Evolutionary conservation across 2,329 filamentous ascomycete genomes (phyloP), one percentile per base, ranked within the genome.

Genomic region (Tympanopsis confertula): DNA sequence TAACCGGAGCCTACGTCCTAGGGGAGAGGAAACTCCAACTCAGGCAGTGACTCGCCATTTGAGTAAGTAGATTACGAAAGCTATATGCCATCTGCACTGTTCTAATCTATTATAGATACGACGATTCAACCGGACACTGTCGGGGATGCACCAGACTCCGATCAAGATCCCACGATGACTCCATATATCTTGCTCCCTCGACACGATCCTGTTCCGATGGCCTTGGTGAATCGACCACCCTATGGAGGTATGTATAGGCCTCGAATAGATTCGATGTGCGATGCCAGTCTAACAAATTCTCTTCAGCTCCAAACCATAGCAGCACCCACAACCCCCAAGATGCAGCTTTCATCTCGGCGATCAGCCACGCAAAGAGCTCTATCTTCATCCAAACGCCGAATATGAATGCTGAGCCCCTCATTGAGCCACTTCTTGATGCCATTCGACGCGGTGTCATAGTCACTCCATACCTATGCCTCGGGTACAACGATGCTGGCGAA

Each of bases 301-400:
- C 10, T 33, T 15, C 30, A 33, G 30, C 66, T 1, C 61, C 67
- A 12, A 74, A 68, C 46, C 65, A 71, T 44, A 52, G 59, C 13
- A 66, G 60, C 29, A 54, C 70, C 13, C 62, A 68, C 43, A 68
- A 66, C 1, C 74, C 74, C 0, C 74, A 79, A 44, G 77, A 78
- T 43, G 67, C 68, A 44, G 70, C 67, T 2, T 79, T 69, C 58
- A 55, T 77, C 2, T 69, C 71, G 1, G 63, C 66, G 3, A 60
- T 78, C 19, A 61, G 67, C 2, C 63, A 77, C 43, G 72, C 73
- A 1, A 54, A 62, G 35, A 56, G 53, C 13, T 60, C 54, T 3
- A 58, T 78, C 14, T 77, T 78, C 50, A 77, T 78, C 35, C 74
- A 78, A 47, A 74, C 72, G 0, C 74, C 74, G 0, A 69, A 76